phyloP scores from a whole-genome alignment of 306 rosid species.

The Vigna unguiculata region DNA sequence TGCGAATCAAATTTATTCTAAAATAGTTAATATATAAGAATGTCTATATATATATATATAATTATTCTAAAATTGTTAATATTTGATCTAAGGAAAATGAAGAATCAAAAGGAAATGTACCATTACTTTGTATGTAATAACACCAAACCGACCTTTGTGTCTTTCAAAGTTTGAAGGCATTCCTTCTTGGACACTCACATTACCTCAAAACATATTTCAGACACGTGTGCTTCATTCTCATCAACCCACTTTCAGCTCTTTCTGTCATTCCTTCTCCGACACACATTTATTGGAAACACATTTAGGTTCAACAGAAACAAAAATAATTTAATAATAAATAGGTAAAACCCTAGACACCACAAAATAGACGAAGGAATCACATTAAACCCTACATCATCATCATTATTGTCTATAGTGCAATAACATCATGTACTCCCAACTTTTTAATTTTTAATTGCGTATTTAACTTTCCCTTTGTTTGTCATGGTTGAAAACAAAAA shows the following conservation, averaged over 20 bases:
- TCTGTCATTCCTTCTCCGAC: conserved; percentile 28
- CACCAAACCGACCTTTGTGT: background rate
- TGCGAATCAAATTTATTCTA: too few relatives aligned
- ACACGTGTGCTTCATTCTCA: conserved; percentile 13
- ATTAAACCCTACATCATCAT: background rate
- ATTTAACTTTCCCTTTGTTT: conserved; percentile 10
- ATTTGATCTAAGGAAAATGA: too few relatives aligned
- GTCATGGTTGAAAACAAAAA: background rate
- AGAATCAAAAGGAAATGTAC: background rate
- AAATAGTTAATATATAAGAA: too few relatives aligned
- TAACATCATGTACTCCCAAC: background rate
- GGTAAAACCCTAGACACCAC: background rate
- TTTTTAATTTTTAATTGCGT: conserved; percentile 7
- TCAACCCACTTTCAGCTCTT: background rate
- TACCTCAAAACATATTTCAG: background rate
- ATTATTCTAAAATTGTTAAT: too few relatives aligned
- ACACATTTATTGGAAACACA: background rate
- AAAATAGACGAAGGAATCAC: background rate
- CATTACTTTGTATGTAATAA: background rate
- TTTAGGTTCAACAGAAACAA: background rate
- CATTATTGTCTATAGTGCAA: background rate
- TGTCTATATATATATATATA: too few relatives aligned
- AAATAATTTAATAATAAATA: background rate
- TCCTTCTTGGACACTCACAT: background rate
- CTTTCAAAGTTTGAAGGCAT: background rate